A percentile compares a stretch with the other conserved stretches of the same genome.
Conservation (phyloP, 2,329 filamentous ascomycete genomes). For the Blumeria hordei region DNA sequence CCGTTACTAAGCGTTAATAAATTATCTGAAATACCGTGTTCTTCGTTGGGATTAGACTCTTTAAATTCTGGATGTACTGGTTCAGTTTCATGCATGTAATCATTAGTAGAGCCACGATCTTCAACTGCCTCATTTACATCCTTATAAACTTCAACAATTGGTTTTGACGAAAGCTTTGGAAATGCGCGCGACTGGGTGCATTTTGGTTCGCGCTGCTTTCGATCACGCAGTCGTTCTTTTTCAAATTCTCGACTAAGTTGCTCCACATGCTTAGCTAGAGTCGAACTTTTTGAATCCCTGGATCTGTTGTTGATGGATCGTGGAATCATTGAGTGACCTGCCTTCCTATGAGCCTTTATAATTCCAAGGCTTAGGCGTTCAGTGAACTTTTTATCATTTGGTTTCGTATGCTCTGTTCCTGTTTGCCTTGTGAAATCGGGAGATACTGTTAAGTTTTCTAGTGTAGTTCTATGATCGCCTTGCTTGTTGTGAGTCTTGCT, state of each 20-base stretch:
- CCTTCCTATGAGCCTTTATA: slow-evolving; percentile 34
- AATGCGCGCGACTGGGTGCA: slow-evolving; percentile 55
- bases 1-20: slow-evolving; percentile 6
- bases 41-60: slow-evolving; percentile 2
- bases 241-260: slow-evolving; percentile 79
- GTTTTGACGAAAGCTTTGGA: slow-evolving; percentile 77
- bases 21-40: slow-evolving; percentile 12
- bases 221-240: slow-evolving; percentile 71
- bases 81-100: slow-evolving; percentile 23
- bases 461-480: slow-evolving; percentile 5
- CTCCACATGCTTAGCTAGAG: slow-evolving; percentile 87
- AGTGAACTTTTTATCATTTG: slow-evolving; percentile 44
- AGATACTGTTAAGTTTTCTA: slow-evolving; percentile 5
- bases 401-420: slow-evolving; percentile 11
- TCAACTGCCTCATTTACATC: slow-evolving; percentile 84
- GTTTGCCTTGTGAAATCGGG: slow-evolving; percentile 10
- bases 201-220: slow-evolving; percentile 56
- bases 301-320: slow-evolving; percentile 52
- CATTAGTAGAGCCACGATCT: slow-evolving; percentile 43
- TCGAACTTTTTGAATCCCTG: slow-evolving; percentile 59
- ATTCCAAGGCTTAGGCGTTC: slow-evolving; percentile 44
- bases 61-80: slow-evolving; percentile 14
- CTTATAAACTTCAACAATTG: slow-evolving; percentile 86
- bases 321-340: slow-evolving; percentile 55
- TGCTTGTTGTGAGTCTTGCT: slow-evolving; percentile 8